These are phyloP conservation scores for Puccinia sorghi DNA, from an alignment of 1,284 basidiomycete species.

Conservation along the genomic window DNA sequence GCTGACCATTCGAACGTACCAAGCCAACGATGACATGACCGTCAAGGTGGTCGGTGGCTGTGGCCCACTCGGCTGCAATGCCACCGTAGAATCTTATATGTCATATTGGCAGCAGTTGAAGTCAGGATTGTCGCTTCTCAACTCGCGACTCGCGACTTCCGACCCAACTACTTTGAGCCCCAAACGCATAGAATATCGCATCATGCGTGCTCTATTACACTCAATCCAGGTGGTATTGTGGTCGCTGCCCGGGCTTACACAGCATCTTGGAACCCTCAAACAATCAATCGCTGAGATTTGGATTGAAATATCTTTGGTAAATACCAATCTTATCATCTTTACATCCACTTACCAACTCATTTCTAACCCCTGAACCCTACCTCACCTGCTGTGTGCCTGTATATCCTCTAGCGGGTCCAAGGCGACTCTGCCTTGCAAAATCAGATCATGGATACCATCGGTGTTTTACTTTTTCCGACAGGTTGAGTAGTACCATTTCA, in stretches of 20 bases:
- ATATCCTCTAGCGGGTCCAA: conserved; percentile 30
- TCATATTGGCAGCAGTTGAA: conserved; percentile 50
- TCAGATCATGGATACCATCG: conserved; percentile 48
- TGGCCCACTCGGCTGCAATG: conserved; percentile 42
- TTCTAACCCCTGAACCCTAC: neutral
- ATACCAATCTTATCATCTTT: neutral
- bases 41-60: conserved; percentile 38
- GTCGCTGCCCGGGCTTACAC: conserved; percentile 42
- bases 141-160: conserved; percentile 9
- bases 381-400: neutral
- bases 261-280: conserved; percentile 41
- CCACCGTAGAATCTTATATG: conserved; percentile 47
- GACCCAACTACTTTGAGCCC: neutral
- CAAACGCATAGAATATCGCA: conserved; percentile 25
- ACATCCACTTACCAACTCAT: neutral
- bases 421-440: conserved; percentile 35
- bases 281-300: conserved; percentile 41
- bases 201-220: conserved; percentile 41
- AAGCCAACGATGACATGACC: conserved; percentile 32
- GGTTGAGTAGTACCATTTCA: conserved; percentile 6
- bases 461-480: conserved; percentile 46
- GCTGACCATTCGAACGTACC: conserved; percentile 36
- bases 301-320: conserved; percentile 46
- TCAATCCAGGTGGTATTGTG: conserved; percentile 44
- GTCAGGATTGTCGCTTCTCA: conserved; percentile 30